A percentile compares a stretch with the other conserved stretches of the same genome.
Conservation (phyloP, 2,329 filamentous ascomycete genomes). For the Akanthomyces uredinophilus region DNA sequence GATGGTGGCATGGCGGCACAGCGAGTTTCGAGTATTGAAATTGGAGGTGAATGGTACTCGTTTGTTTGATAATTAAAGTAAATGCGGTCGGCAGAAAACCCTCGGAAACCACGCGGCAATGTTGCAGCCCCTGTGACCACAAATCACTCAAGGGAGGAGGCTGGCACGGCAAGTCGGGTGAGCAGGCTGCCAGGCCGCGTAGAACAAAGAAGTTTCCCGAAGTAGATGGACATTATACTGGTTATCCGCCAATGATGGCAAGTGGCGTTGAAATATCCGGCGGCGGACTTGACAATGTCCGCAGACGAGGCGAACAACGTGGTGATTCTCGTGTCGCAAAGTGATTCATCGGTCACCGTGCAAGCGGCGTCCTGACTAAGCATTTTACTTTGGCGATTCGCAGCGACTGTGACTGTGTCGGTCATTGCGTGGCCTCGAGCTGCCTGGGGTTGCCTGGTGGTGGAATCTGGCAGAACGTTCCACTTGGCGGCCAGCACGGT, state of each 20-base stretch:
- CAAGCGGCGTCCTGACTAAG: slow-evolving; percentile 6
- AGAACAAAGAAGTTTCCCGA: not conserved
- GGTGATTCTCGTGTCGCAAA: not conserved
- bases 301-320: not conserved
- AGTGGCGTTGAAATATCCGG: not conserved
- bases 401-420: not conserved
- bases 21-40: too few relatives aligned
- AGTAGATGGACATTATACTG: not conserved
- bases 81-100: too few relatives aligned
- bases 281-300: not conserved
- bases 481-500: slow-evolving; percentile 16
- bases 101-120: not conserved
- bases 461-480: slow-evolving; percentile 31
- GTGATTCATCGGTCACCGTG: not conserved
- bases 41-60: too few relatives aligned
- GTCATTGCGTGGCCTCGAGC: slow-evolving; percentile 16
- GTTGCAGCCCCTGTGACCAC: not conserved
- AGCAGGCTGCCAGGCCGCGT: not conserved
- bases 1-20: too few relatives aligned
- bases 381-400: not conserved
- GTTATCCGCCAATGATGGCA: not conserved
- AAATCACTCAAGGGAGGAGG: not conserved
- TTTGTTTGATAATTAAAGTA: too few relatives aligned
- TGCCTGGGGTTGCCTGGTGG: slow-evolving; percentile 10
- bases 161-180: not conserved